Conservation (phyloP, 2,329 filamentous ascomycete genomes). For the Myriosclerotinia curreyana region DNA sequence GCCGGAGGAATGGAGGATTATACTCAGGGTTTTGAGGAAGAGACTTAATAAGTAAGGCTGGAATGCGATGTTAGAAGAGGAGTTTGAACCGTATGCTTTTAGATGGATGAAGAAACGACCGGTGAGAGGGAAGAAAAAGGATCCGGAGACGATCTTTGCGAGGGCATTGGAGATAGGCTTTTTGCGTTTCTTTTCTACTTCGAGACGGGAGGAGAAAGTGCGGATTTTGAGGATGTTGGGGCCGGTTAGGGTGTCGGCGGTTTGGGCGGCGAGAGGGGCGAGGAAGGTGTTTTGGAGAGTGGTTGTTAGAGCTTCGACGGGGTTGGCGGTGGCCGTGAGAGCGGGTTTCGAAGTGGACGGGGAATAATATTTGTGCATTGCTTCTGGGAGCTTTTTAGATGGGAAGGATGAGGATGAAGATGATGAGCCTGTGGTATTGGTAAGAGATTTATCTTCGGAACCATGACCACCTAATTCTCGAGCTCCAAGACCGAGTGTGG, state of each 20-base stretch:
- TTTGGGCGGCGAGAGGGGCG: slow-evolving; percentile 74
- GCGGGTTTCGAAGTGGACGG: neutral
- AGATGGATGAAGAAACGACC: slow-evolving; percentile 70
- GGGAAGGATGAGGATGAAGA: slow-evolving; percentile 58
- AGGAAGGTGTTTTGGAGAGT: slow-evolving; percentile 71
- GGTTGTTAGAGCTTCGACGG: slow-evolving; percentile 64
- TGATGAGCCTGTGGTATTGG: slow-evolving; percentile 33
- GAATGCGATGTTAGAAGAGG: slow-evolving; percentile 59
- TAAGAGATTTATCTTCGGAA: slow-evolving; percentile 42
- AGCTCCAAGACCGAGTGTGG: slow-evolving; percentile 75
- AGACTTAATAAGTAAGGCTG: slow-evolving; percentile 73
- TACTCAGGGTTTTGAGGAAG: slow-evolving; percentile 80
- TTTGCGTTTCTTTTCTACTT: slow-evolving; percentile 55
- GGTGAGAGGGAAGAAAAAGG: slow-evolving; percentile 84
- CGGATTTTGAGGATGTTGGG: slow-evolving; percentile 84
- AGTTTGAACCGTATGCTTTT: slow-evolving; percentile 48
- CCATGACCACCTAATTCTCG: slow-evolving; percentile 79
- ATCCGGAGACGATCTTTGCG: slow-evolving; percentile 68
- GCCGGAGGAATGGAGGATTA: slow-evolving; percentile 80
- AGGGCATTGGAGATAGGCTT: slow-evolving; percentile 72
- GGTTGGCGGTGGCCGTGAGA: neutral
- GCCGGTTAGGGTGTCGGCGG: slow-evolving; percentile 75
- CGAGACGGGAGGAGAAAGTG: slow-evolving; percentile 78
- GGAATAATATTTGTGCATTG: slow-evolving; percentile 69
- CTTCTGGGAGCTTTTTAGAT: slow-evolving; percentile 72